Base-by-base conservation (phyloP, 257 asterid species). In the Primulina eburnea region DNA sequence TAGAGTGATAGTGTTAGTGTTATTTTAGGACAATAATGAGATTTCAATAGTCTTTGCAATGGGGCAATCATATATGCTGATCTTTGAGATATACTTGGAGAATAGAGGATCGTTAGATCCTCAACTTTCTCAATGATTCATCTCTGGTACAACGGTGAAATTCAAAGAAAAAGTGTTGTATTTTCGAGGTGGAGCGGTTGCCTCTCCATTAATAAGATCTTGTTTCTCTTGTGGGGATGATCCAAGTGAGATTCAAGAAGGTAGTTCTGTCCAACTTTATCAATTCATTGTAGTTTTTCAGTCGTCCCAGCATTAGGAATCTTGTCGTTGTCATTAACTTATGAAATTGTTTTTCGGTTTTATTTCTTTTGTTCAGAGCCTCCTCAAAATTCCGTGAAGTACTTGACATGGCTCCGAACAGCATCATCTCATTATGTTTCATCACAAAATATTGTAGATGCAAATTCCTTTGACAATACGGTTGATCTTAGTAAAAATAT, bases 361-460 rank as follows among this genome's bases (percentile, higher is more conserved):
- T 64, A 37, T 11, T 66, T 65, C 59, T 65, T 80, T 53, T 71
- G 30, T 69, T 65, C 76, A 94, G 99, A 86, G 78, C 91, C 90
- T 55, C 85, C 86, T 55, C 90, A 94, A 83, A 81, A 84, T 73
- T 84, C 88, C 30, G 84, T 82, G 76, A 89, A 86, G 83, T 94
- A 89, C 87, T 78, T 94, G 68, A 94, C 97, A 56, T 94, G 99
- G 99, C 97, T 85, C 69, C 92, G 97, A 56, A 82, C 96, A 57
- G 64, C 89, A 60, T 91, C 97, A 6, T 88, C 96, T 67, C 96
- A 87, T 35, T 89, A 92, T 32, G 88, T 94, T 73, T 93, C 99
- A 52, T 89, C 96, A 12, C 85, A 93, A 74, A 88, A 85, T 80
- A 90, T 85, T 68, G 79, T 83, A 20, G 88, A 86, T 64, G 84